Evolutionary conservation across 192 early-diverging fungal species (phyloP).

Genomic region (Coemansia sp.): DNA sequence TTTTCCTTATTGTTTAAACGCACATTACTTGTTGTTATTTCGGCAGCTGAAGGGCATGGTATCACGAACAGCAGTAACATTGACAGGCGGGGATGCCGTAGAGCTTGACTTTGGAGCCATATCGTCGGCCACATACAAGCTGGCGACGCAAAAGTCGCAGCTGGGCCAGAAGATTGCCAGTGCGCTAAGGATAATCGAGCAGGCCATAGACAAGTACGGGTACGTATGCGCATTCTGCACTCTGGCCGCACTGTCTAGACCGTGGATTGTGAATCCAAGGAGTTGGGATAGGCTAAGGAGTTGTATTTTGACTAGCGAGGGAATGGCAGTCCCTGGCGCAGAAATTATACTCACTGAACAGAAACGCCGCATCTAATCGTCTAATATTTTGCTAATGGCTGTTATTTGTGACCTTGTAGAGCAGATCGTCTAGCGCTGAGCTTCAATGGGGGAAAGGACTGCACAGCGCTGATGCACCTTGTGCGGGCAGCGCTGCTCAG

Average conservation of each 20-base stretch:
- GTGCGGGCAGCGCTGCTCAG: slow-evolving; percentile 64
- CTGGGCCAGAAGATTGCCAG: slow-evolving; percentile 35
- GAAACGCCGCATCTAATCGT: no score
- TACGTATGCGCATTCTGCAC: slow-evolving; percentile 11
- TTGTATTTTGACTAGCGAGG: no score
- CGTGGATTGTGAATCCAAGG: no score
- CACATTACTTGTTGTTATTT: neutral
- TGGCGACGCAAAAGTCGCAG: slow-evolving; percentile 24
- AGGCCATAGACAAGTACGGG: slow-evolving; percentile 53
- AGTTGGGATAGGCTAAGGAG: no score
- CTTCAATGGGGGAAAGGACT: slow-evolving; percentile 98
- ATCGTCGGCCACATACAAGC: slow-evolving; percentile 25
- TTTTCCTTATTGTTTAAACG: neutral
- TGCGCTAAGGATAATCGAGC: slow-evolving; percentile 42
- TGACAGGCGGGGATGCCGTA: neutral
- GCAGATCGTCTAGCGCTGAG: slow-evolving; percentile 65
- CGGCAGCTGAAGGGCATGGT: slow-evolving; percentile 18
- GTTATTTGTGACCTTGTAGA: slow-evolving; percentile 36
- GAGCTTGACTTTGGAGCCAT: slow-evolving; percentile 35
- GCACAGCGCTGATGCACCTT: slow-evolving; percentile 86
- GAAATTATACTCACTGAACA: no score
- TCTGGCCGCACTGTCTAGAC: no score
- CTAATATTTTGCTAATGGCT: neutral
- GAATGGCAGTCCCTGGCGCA: no score
- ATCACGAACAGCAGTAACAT: slow-evolving; percentile 21